Conservation (phyloP, 768 basidiomycete species). For the Macrolepiota dolichaula region DNA sequence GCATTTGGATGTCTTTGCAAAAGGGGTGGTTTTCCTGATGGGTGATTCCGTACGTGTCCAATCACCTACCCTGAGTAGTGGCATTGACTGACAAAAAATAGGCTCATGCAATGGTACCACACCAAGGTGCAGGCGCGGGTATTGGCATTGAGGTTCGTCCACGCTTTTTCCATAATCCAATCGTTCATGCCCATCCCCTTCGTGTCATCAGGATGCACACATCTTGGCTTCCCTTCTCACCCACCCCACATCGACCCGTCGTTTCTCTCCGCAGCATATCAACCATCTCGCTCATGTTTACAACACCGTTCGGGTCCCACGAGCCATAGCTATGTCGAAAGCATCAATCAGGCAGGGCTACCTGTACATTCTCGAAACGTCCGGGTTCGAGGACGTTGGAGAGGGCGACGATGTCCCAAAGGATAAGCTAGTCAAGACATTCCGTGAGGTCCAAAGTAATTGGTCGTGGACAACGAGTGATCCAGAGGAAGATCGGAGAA, state of each 20-base stretch:
- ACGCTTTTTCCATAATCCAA: not conserved
- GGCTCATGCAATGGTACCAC: slow-evolving; percentile 46
- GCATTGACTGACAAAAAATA: not conserved
- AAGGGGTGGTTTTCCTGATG: slow-evolving; percentile 17
- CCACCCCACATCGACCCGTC: slow-evolving; percentile 9
- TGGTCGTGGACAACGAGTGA: slow-evolving; percentile 25
- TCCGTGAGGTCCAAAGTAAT: slow-evolving; percentile 17
- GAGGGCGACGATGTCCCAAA: slow-evolving; percentile 22
- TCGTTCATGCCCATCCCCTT: not conserved
- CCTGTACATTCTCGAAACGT: slow-evolving; percentile 18
- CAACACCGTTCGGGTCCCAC: slow-evolving; percentile 21
- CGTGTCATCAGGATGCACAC: slow-evolving; percentile 32
- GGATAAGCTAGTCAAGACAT: slow-evolving; percentile 17
- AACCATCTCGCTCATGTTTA: slow-evolving; percentile 25
- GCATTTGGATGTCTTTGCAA: slow-evolving; percentile 16
- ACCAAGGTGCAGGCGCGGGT: slow-evolving; percentile 46
- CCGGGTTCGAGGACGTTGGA: slow-evolving; percentile 21
- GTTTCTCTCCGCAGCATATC: slow-evolving; percentile 11
- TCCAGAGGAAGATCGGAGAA: slow-evolving; percentile 20
- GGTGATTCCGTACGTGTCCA: slow-evolving; percentile 20
- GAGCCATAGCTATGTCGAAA: slow-evolving; percentile 20
- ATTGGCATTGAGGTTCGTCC: slow-evolving; percentile 40
- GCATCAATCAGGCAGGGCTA: slow-evolving; percentile 19
- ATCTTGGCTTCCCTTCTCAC: slow-evolving; percentile 29
- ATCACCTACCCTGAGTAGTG: not conserved